phyloP scores from a whole-genome alignment of 2,329 filamentous ascomycete species.

The Aspergillus sp. region DNA sequence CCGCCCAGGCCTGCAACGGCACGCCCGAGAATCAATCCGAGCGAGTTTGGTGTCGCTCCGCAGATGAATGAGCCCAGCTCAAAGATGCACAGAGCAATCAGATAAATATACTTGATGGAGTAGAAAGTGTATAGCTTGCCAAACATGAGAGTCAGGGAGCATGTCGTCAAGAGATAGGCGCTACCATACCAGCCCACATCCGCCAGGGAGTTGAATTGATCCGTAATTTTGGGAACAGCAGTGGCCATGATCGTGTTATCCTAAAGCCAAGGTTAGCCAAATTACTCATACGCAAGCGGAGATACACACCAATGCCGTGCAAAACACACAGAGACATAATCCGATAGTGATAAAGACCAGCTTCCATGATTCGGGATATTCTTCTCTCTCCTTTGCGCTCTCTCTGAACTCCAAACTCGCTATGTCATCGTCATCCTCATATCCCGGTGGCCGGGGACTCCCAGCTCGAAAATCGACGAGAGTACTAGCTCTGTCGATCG shows the following conservation, averaged over 20 bases:
- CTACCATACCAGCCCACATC: slow-evolving; percentile 48
- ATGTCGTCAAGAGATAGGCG: slow-evolving; percentile 40
- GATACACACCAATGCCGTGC: slow-evolving; percentile 30
- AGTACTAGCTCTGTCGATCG: slow-evolving; percentile 19
- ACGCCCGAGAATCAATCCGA: slow-evolving; percentile 36
- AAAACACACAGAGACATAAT: slow-evolving; percentile 35
- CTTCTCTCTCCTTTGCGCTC: slow-evolving; percentile 13
- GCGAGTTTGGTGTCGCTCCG: slow-evolving; percentile 32
- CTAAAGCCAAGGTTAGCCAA: slow-evolving; percentile 10
- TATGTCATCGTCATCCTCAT: slow-evolving; percentile 3
- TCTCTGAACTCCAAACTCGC: slow-evolving; percentile 3
- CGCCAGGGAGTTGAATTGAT: slow-evolving; percentile 42
- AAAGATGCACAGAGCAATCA: slow-evolving; percentile 36
- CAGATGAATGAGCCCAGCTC: slow-evolving; percentile 39
- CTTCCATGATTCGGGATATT: slow-evolving; percentile 29
- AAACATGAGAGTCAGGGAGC: slow-evolving; percentile 38
- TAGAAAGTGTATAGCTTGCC: slow-evolving; percentile 43
- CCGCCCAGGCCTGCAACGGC: slow-evolving; percentile 38
- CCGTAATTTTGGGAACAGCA: slow-evolving; percentile 45
- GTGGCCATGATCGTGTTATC: slow-evolving; percentile 43
- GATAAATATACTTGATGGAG: slow-evolving; percentile 39
- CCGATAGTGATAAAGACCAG: slow-evolving; percentile 31
- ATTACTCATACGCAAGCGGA: background rate
- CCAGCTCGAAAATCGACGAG: slow-evolving; percentile 9
- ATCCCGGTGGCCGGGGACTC: slow-evolving; percentile 1